Evolutionary conservation across 306 rosid genomes (phyloP), one percentile per base, ranked within the genome.

Genomic region (Herpetospermum pedunculosum): DNA sequence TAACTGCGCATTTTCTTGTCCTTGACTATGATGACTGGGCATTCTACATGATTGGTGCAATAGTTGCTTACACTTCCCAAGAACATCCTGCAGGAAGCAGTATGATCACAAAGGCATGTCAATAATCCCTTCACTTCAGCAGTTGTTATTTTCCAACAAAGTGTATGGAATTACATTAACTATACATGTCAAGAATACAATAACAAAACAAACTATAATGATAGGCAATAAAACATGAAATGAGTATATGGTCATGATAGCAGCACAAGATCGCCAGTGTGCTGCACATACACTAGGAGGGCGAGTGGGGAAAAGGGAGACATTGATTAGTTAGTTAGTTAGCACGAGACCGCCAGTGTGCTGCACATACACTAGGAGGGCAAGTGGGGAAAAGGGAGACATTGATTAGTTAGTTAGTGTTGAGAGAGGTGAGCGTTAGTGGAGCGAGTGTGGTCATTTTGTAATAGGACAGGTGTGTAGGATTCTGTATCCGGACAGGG

Each of bases 1-100:
- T 76, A 78, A 65, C 41, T 48, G 35, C 60, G 82, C 62, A 1
- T 26, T 43, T 43, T 14, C 41, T 86, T 84, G 78, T 77, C 84
- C 83, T 93, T 93, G 77, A 86, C 81, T 73, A 93, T 82, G 74
- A 83, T 82, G 44, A 93, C 89, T 2, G 98, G 90, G 77, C 98
- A 90, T 29, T 67, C 80, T 25, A 83, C 90, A 80, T 90, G 86
- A 80, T 87, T 88, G 73, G 88, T 81, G 44, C 96, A 93, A 71
- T 84, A 90, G 87, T 87, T 88, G 86, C 97, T 93, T 30, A 93
- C 96, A 81, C 98, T 93, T 77, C 93, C 98, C 76, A 93, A 78
- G 84, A 93, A 90, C 92, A 93, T 93, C 93, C 97, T 93, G 90
- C 19, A 15, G 12, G 11, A 11, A 38, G 32, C 49, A 14, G 10